These are phyloP conservation scores for Gautieria morchelliformis DNA, from an alignment of 768 basidiomycete species.

Conservation along the genomic window DNA sequence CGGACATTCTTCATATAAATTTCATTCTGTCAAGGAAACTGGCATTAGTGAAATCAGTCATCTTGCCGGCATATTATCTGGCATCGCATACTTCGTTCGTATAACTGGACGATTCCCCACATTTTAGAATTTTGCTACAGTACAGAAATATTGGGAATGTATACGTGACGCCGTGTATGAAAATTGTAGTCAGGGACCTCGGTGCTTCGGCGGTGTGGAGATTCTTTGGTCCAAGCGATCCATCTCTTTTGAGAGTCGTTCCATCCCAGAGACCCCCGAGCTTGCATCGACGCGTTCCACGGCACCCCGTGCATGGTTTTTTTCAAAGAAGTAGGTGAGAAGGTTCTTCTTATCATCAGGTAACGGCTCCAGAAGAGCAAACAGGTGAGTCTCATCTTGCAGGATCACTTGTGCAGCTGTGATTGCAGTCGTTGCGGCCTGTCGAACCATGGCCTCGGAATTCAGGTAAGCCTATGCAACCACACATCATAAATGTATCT, in stretches of 20 bases:
- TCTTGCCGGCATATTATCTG: constrained; percentile 43
- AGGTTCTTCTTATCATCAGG: constrained; percentile 89
- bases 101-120: constrained; percentile 3
- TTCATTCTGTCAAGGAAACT: constrained; percentile 29
- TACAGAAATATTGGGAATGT: neutral
- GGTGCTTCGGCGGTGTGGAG: constrained; percentile 51
- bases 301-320: constrained; percentile 62
- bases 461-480: constrained; percentile 6
- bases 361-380: constrained; percentile 68
- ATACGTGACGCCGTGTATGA: neutral
- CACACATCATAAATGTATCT: constrained; percentile 4
- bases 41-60: constrained; percentile 56
- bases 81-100: constrained; percentile 4
- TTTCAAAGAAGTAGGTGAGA: constrained; percentile 82
- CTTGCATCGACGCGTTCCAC: constrained; percentile 18
- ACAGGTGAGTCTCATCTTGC: constrained; percentile 75
- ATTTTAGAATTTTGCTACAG: neutral
- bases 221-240: constrained; percentile 69
- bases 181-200: constrained; percentile 9
- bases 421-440: constrained; percentile 73
- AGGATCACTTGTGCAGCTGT: constrained; percentile 79
- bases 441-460: constrained; percentile 47
- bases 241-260: constrained; percentile 73
- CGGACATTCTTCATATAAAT: neutral
- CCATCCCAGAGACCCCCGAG: constrained; percentile 39